phyloP scores from a whole-genome alignment of 148 eudicot genomes.

The Silene latifolia region DNA sequence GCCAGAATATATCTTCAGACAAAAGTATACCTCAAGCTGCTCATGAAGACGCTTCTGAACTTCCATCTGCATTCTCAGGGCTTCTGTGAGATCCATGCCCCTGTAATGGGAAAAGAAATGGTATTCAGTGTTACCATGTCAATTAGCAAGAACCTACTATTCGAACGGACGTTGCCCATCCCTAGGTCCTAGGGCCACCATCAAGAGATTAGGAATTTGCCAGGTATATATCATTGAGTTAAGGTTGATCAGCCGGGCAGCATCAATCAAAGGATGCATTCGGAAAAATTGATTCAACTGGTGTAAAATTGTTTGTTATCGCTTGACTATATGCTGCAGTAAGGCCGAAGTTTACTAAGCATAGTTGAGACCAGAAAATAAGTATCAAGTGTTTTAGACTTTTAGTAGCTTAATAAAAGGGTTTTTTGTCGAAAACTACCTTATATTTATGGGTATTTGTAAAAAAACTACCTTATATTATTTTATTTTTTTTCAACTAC shows the following conservation, averaged over 20 bases:
- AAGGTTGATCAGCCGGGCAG: neutral
- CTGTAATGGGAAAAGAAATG: constrained; percentile 30
- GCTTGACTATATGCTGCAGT: neutral
- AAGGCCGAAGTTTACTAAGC: neutral
- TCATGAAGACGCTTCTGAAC: constrained; percentile 93
- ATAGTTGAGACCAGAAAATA: neutral
- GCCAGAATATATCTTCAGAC: neutral
- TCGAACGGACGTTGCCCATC: neutral
- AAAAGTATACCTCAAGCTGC: constrained; percentile 79
- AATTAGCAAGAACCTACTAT: neutral
- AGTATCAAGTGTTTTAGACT: neutral
- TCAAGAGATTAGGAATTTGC: neutral
- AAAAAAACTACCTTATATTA: too few species aligned
- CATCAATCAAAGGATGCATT: neutral
- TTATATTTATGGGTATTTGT: too few species aligned
- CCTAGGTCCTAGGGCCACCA: neutral
- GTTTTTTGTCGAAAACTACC: too few species aligned
- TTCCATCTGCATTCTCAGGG: constrained; percentile 87
- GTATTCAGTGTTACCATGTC: neutral
- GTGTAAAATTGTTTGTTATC: neutral
- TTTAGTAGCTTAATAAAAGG: neutral
- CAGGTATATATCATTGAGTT: neutral
- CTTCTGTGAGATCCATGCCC: constrained; percentile 89
- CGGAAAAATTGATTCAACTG: neutral
- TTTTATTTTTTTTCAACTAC: too few species aligned